Conservation (phyloP, 129 eudicot genomes). For the Mikania micrantha region DNA sequence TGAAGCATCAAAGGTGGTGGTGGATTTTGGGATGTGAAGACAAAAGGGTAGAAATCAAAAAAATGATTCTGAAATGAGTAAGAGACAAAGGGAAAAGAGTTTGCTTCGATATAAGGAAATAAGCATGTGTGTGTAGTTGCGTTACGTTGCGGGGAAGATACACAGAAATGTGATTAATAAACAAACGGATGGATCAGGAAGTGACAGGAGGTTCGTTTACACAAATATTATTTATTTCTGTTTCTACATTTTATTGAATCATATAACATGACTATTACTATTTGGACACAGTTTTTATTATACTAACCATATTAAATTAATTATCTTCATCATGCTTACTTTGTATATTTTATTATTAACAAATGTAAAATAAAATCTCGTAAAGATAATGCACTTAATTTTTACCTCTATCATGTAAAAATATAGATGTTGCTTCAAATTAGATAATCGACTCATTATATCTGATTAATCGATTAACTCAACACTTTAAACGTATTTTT, state of each 20-base stretch:
- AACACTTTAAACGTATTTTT: too few species aligned
- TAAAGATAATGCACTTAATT: too few species aligned
- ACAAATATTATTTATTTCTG: neutral
- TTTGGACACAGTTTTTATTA: too few species aligned
- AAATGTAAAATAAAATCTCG: too few species aligned
- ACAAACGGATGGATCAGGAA: slow-evolving; percentile 30
- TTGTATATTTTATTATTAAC: too few species aligned
- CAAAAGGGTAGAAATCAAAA: slow-evolving; percentile 32
- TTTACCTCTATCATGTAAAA: too few species aligned
- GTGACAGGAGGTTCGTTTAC: slow-evolving; percentile 12
- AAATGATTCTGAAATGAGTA: slow-evolving; percentile 25
- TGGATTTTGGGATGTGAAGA: slow-evolving; percentile 28
- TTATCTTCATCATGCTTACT: too few species aligned
- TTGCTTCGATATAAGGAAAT: slow-evolving; percentile 15
- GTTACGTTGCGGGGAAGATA: slow-evolving; percentile 33
- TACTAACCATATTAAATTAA: too few species aligned
- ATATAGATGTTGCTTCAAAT: too few species aligned
- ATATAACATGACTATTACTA: too few species aligned
- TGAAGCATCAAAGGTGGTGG: neutral
- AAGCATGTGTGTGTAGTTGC: slow-evolving; percentile 13
- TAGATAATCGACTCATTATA: too few species aligned
- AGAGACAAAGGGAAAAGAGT: slow-evolving; percentile 22
- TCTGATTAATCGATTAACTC: too few species aligned
- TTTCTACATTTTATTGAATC: neutral
- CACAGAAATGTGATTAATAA: slow-evolving; percentile 20